Conservation (phyloP, 2,329 filamentous ascomycete genomes). For the Gliomastix tumulicola region DNA sequence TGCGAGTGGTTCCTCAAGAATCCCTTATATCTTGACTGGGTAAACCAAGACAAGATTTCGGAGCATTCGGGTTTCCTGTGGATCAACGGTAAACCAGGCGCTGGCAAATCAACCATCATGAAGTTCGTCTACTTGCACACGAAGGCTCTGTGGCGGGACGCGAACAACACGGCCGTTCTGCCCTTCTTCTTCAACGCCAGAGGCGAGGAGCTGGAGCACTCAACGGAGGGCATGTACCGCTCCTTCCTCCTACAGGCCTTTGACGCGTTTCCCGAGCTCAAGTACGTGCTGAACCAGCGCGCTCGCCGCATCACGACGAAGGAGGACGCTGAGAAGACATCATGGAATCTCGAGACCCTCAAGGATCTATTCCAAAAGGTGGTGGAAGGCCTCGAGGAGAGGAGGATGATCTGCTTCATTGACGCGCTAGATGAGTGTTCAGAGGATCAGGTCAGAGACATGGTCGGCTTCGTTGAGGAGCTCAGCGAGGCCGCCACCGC, state of each 20-base stretch:
- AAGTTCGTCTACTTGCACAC: slow-evolving; percentile 3
- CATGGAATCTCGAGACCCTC: not conserved
- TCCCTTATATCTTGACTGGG: slow-evolving; percentile 7
- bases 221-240: slow-evolving; percentile 36
- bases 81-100: slow-evolving; percentile 4
- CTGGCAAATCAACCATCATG: slow-evolving; percentile 7
- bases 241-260: slow-evolving; percentile 36
- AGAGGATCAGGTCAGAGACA: slow-evolving; percentile 29
- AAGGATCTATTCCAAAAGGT: slow-evolving; percentile 2
- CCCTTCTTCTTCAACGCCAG: slow-evolving; percentile 47
- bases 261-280: slow-evolving; percentile 7
- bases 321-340: not conserved
- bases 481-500: slow-evolving; percentile 21
- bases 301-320: too few species aligned
- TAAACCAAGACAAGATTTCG: not conserved
- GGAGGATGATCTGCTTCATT: slow-evolving; percentile 5
- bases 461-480: slow-evolving; percentile 34
- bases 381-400: slow-evolving; percentile 1
- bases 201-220: slow-evolving; percentile 22
- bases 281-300: not conserved
- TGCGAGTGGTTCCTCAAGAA: slow-evolving; percentile 10
- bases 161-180: not conserved
- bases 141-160: too few species aligned
- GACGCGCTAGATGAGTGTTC: slow-evolving; percentile 44
- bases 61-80: slow-evolving; percentile 3